Conservation (phyloP, 2,329 filamentous ascomycete genomes). For the Colletotrichum liaoningense region DNA sequence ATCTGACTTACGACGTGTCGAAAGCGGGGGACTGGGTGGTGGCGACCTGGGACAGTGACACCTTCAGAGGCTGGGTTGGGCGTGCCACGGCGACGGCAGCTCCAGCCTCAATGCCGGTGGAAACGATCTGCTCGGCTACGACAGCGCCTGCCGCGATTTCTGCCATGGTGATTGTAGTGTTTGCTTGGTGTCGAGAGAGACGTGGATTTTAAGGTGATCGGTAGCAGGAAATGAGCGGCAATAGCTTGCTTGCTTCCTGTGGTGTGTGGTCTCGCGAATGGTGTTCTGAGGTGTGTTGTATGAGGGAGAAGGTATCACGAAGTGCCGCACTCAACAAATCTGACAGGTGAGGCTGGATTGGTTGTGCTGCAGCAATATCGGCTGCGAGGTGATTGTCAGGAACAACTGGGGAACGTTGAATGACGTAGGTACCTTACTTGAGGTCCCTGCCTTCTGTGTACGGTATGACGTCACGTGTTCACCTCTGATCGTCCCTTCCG, state of each 20-base stretch:
- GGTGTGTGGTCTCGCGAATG: background rate
- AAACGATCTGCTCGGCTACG: conserved; percentile 53
- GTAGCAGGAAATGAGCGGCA: background rate
- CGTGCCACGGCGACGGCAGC: conserved; percentile 59
- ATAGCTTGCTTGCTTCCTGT: background rate
- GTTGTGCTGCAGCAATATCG: background rate
- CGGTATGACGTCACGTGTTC: conserved; percentile 32
- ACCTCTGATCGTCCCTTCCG: background rate
- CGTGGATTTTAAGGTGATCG: too few species aligned
- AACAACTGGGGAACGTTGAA: conserved; percentile 23
- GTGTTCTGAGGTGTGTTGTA: background rate
- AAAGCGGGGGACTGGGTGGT: conserved; percentile 42
- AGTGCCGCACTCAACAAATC: conserved; percentile 7
- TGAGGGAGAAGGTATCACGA: background rate
- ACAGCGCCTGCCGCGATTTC: conserved; percentile 51
- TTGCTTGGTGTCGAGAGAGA: background rate
- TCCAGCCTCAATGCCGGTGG: conserved; percentile 52
- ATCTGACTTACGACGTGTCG: conserved; percentile 42
- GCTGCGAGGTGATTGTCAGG: conserved; percentile 6
- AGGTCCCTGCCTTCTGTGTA: background rate
- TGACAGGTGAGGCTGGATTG: conserved; percentile 3
- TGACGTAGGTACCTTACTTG: conserved; percentile 24
- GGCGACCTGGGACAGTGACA: conserved; percentile 59
- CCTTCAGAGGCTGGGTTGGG: conserved; percentile 63
- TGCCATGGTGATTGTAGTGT: conserved; percentile 44